Conservation (phyloP, 1,284 basidiomycete genomes). For the Ganoderma resinaceum region DNA sequence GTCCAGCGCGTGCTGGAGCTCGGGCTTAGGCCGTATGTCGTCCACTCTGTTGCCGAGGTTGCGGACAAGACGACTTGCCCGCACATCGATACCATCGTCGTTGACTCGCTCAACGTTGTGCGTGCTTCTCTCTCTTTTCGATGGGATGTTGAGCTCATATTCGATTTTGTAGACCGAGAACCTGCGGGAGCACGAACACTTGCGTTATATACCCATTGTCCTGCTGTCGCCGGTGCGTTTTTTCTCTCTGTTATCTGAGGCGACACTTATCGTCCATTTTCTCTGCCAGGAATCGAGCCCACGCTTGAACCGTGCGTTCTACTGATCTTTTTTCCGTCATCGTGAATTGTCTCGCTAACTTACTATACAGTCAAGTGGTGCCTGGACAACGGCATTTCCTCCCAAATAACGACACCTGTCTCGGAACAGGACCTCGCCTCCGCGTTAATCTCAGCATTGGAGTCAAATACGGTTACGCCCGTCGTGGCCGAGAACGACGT, state of each 20-base stretch:
- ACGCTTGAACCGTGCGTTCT: slow-evolving; percentile 73
- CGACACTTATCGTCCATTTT: background rate
- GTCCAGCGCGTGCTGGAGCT: slow-evolving; percentile 82
- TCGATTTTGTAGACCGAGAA: slow-evolving; percentile 73
- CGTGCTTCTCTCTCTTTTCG: slow-evolving; percentile 43
- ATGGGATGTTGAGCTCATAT: slow-evolving; percentile 11
- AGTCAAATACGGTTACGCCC: slow-evolving; percentile 89
- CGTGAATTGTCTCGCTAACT: slow-evolving; percentile 2
- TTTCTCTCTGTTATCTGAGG: background rate
- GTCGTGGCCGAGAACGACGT: slow-evolving; percentile 84
- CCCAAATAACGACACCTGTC: slow-evolving; percentile 92
- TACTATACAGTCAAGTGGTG: slow-evolving; percentile 83
- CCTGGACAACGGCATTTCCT: slow-evolving; percentile 89
- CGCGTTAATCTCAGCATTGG: slow-evolving; percentile 93
- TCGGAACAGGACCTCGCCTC: slow-evolving; percentile 90
- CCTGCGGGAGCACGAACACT: slow-evolving; percentile 91
- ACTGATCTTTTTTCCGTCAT: slow-evolving; percentile 27
- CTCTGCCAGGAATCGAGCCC: slow-evolving; percentile 55
- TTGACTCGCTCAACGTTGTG: slow-evolving; percentile 88
- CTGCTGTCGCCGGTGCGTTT: slow-evolving; percentile 78
- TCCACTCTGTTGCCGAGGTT: slow-evolving; percentile 82
- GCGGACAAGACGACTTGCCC: slow-evolving; percentile 83
- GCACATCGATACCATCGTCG: slow-evolving; percentile 95
- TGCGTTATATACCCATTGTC: slow-evolving; percentile 97
- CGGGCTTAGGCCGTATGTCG: slow-evolving; percentile 82